Evolutionary conservation across 2,329 filamentous ascomycete species (phyloP).

Genomic region (Colletotrichum trifolii): DNA sequence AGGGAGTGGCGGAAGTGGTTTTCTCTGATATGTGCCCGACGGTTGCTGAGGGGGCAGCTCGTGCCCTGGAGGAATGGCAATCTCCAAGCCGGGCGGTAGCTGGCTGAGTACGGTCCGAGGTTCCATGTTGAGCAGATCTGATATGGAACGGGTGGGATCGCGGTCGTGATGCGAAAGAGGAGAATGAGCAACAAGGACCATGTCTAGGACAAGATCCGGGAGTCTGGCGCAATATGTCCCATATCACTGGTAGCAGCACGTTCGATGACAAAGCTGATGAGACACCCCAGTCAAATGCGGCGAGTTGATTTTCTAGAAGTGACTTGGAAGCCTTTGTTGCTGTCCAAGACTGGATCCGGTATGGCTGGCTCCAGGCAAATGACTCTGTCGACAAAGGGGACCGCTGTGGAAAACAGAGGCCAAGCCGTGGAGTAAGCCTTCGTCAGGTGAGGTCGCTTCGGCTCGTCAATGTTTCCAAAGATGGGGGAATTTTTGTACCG

Average conservation of each 20-base stretch:
- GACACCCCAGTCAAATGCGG: conserved; percentile 29
- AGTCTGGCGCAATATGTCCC: conserved; percentile 34
- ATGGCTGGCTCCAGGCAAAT: conserved; percentile 27
- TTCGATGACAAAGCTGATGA: conserved; percentile 28
- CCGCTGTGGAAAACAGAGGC: conserved; percentile 9
- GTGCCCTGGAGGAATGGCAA: conserved; percentile 36
- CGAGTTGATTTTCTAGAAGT: conserved; percentile 29
- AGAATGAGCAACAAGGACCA: conserved; percentile 1
- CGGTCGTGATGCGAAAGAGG: not conserved
- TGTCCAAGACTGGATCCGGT: conserved; percentile 17
- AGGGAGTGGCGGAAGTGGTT: conserved; percentile 42
- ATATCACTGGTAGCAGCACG: conserved; percentile 31
- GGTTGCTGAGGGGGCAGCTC: conserved; percentile 38
- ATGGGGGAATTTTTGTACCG: not conserved
- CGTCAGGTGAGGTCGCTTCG: conserved; percentile 14
- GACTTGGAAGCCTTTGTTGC: conserved; percentile 27
- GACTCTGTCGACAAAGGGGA: conserved; percentile 29
- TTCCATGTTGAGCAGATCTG: conserved; percentile 25
- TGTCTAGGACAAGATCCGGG: conserved; percentile 27
- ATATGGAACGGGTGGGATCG: not conserved
- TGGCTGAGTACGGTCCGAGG: conserved; percentile 30
- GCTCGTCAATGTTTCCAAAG: not conserved
- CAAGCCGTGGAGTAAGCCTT: conserved; percentile 12
- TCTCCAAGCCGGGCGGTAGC: conserved; percentile 37
- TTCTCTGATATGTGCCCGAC: conserved; percentile 39